phyloP scores from a whole-genome alignment of 1,284 basidiomycete genomes.

The Ceratobasidium sp. region DNA sequence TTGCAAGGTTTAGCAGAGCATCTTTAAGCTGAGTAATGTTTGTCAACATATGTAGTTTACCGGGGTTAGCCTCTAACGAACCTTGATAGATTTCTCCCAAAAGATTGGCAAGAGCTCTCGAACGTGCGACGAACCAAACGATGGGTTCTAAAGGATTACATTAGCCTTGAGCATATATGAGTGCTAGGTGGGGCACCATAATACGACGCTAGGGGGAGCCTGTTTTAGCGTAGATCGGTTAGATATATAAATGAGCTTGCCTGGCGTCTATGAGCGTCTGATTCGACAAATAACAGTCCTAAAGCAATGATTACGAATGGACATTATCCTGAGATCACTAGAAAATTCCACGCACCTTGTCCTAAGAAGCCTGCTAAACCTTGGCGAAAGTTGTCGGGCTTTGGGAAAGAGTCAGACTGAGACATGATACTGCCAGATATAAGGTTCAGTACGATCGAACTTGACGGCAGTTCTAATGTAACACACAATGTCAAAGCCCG shows the following conservation, averaged over 20 bases:
- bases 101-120: conserved; percentile 41
- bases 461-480: not conserved
- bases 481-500: conserved; percentile 17
- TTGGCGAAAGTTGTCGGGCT: conserved; percentile 22
- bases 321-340: not conserved
- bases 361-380: conserved; percentile 23
- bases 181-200: not conserved
- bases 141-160: conserved; percentile 37
- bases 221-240: no score
- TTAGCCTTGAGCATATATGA: not conserved
- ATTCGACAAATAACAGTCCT: conserved; percentile 44
- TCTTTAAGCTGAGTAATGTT: conserved; percentile 31
- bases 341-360: not conserved
- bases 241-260: not conserved
- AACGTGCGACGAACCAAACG: conserved; percentile 45
- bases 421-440: conserved; percentile 5
- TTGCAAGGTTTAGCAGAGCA: conserved; percentile 8
- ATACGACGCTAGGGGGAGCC: conserved; percentile 29
- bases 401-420: not conserved
- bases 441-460: not conserved
- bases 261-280: conserved; percentile 47
- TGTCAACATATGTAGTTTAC: not conserved
- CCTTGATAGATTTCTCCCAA: conserved; percentile 41
- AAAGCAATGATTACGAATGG: not conserved
- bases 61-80: not conserved